Evolutionary conservation across 1,139 yeast species (phyloP).

Genomic region (Candida sanyaensis): DNA sequence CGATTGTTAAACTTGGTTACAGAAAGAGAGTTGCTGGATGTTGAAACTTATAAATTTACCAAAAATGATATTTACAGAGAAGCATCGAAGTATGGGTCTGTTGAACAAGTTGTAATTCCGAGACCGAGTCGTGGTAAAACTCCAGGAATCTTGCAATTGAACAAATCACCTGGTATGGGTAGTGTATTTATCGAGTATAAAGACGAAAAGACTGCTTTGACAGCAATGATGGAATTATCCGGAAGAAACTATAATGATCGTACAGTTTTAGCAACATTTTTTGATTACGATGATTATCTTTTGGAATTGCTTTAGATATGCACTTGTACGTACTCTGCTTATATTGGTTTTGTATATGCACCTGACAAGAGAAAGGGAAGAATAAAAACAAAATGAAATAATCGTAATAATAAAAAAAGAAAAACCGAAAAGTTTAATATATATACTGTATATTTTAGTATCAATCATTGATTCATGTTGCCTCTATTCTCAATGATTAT

Average conservation of each 20-base stretch:
- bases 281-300: constrained; percentile 57
- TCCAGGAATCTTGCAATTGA: constrained; percentile 45
- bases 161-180: constrained; percentile 62
- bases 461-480: too few relatives aligned
- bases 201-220: constrained; percentile 49
- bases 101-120: constrained; percentile 63
- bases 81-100: constrained; percentile 53
- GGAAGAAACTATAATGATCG: constrained; percentile 74
- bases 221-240: constrained; percentile 63
- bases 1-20: constrained; percentile 68
- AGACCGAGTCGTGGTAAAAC: constrained; percentile 56
- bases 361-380: not conserved
- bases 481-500: not conserved
- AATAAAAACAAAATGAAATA: not conserved
- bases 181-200: constrained; percentile 69
- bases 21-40: constrained; percentile 62
- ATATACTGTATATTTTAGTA: too few relatives aligned
- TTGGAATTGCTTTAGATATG: constrained; percentile 7
- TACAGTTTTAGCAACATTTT: constrained; percentile 65
- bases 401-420: too few relatives aligned
- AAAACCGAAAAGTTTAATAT: too few relatives aligned
- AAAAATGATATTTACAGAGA: constrained; percentile 41
- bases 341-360: not conserved
- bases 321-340: not conserved
- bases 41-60: constrained; percentile 49